A percentile compares a stretch with the other conserved stretches of the same genome.
These are phyloP conservation scores for Chaetomium cochliodes DNA, from an alignment of 495 filamentous ascomycete genomes.

Conservation along the genomic window DNA sequence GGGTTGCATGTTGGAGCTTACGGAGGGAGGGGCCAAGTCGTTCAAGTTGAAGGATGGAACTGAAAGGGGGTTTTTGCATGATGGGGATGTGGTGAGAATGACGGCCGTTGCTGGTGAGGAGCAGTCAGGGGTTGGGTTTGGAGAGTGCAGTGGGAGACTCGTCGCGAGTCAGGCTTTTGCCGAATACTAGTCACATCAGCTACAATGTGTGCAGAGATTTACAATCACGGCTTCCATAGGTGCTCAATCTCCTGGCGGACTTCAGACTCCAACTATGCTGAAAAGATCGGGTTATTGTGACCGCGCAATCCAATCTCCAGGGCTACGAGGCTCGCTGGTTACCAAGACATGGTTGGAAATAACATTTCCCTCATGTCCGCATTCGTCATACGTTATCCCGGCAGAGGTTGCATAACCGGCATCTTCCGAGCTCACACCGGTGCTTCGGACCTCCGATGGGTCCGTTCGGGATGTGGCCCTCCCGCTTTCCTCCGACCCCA, in stretches of 20 bases:
- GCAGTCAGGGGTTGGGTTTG: slow-evolving; percentile 9
- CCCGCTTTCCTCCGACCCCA: not conserved
- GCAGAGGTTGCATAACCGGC: not conserved
- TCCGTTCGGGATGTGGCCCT: slow-evolving; percentile 10
- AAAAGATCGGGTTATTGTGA: too few relatives aligned
- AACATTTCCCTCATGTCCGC: too few relatives aligned
- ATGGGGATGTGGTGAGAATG: slow-evolving; percentile 13
- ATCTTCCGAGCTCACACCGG: not conserved
- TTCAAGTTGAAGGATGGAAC: not conserved
- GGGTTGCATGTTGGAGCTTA: slow-evolving; percentile 63
- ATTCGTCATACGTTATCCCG: too few relatives aligned
- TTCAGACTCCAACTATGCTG: too few relatives aligned
- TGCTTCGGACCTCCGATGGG: not conserved
- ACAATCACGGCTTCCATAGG: too few relatives aligned
- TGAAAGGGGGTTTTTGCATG: not conserved
- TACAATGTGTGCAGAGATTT: too few relatives aligned
- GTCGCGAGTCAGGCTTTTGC: not conserved
- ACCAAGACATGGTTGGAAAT: too few relatives aligned
- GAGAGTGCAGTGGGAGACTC: slow-evolving; percentile 1
- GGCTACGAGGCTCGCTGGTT: too few relatives aligned
- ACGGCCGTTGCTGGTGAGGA: slow-evolving; percentile 2
- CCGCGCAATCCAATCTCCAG: too few relatives aligned
- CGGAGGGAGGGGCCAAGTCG: not conserved
- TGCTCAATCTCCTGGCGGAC: too few relatives aligned
- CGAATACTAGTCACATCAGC: too few relatives aligned